These are phyloP conservation scores for Magnusiomyces ingens DNA, from an alignment of 1,139 yeast genomes.

Conservation along the genomic window DNA sequence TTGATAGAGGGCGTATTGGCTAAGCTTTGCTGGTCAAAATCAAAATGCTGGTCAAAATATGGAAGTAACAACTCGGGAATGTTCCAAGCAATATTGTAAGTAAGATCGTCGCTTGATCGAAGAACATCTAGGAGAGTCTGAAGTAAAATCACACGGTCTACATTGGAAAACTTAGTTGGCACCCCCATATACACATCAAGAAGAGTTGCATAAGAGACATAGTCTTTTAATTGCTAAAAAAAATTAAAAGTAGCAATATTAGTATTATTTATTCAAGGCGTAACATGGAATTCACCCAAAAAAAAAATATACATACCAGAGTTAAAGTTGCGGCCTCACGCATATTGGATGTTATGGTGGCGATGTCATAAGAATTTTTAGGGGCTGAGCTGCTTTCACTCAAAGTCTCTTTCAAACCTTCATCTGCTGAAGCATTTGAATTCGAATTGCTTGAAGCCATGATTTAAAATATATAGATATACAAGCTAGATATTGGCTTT, in stretches of 20 bases:
- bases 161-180: slow-evolving; percentile 40
- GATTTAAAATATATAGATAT: too few relatives aligned
- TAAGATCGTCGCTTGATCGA: slow-evolving; percentile 40
- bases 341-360: too few relatives aligned
- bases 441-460: too few relatives aligned
- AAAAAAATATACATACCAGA: too few relatives aligned
- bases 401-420: too few relatives aligned
- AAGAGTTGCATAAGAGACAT: slow-evolving; percentile 62
- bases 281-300: too few relatives aligned
- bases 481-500: too few relatives aligned
- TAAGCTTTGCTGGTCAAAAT: slow-evolving; percentile 25
- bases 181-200: slow-evolving; percentile 56
- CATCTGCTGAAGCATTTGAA: too few relatives aligned
- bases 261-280: not conserved
- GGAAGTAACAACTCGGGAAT: slow-evolving; percentile 55
- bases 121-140: slow-evolving; percentile 36
- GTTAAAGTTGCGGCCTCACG: too few relatives aligned
- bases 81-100: slow-evolving; percentile 82
- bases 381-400: too few relatives aligned
- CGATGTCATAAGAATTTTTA: too few relatives aligned
- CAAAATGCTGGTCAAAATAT: slow-evolving; percentile 25
- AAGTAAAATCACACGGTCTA: slow-evolving; percentile 44
- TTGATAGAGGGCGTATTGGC: slow-evolving; percentile 22
- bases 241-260: not conserved
- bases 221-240: slow-evolving; percentile 45